Percentiles rank a stretch among this genome's conserved stretches.
Evolutionary conservation across 2,329 filamentous ascomycete genomes (phyloP).

Genomic region (Aspergillus phoenicis): DNA sequence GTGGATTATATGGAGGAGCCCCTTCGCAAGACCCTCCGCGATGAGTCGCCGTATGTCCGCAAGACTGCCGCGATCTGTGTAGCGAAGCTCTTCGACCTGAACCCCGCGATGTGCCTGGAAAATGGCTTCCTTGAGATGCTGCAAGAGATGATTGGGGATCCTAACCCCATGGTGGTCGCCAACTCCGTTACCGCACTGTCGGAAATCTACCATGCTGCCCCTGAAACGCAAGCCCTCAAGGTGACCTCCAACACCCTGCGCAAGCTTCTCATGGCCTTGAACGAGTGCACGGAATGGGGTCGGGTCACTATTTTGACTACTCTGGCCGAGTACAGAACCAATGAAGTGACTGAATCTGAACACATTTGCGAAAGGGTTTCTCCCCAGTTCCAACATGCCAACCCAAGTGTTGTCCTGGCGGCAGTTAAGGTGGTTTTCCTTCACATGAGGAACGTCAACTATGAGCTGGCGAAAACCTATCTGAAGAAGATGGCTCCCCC

Average conservation of each 20-base stretch:
- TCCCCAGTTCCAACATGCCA: slow-evolving; percentile 97
- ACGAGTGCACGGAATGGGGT: slow-evolving; percentile 98
- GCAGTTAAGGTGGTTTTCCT: slow-evolving; percentile 97
- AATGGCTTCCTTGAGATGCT: slow-evolving; percentile 93
- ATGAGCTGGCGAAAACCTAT: slow-evolving; percentile 79
- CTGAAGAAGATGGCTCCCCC: slow-evolving; percentile 99
- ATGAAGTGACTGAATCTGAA: slow-evolving; percentile 93
- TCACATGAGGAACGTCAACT: slow-evolving; percentile 84
- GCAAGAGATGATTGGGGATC: slow-evolving; percentile 94
- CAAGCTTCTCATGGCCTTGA: slow-evolving; percentile 93
- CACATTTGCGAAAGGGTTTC: slow-evolving; percentile 96
- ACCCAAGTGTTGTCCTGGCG: slow-evolving; percentile 94
- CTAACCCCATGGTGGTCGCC: slow-evolving; percentile 98
- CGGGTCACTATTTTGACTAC: slow-evolving; percentile 90
- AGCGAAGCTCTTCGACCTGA: slow-evolving; percentile 95
- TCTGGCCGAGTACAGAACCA: slow-evolving; percentile 80
- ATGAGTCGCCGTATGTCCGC: slow-evolving; percentile 96
- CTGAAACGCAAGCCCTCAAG: slow-evolving; percentile 83
- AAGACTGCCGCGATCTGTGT: slow-evolving; percentile 98
- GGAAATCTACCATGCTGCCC: slow-evolving; percentile 87
- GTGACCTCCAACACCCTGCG: slow-evolving; percentile 83
- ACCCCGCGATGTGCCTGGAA: slow-evolving; percentile 88
- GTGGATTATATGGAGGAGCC: slow-evolving; percentile 99
- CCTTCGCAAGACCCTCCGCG: slow-evolving; percentile 88
- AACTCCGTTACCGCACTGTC: slow-evolving; percentile 93